Evolutionary conservation across 2,329 filamentous ascomycete genomes (phyloP).

Genomic region (Fusarium domesticum): DNA sequence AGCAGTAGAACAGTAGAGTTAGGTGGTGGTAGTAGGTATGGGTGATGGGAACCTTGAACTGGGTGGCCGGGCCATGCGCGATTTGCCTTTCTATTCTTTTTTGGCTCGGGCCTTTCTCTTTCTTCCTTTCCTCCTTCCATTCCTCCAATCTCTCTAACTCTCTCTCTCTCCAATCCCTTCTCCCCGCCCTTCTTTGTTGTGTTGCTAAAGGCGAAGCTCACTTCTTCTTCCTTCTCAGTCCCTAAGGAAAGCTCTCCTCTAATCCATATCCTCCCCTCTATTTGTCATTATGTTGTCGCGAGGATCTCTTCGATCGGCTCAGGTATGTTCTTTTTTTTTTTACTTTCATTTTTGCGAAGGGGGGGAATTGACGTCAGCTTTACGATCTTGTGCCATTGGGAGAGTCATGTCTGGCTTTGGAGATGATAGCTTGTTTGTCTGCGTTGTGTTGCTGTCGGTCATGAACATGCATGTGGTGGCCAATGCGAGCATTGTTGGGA

Average conservation of each 20-base stretch:
- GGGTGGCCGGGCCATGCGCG: constrained; percentile 11
- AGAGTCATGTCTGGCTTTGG: not conserved
- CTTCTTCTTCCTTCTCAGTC: no score
- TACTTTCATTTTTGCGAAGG: constrained; percentile 5
- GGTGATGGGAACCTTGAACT: constrained; percentile 16
- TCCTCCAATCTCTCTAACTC: no score
- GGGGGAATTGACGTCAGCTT: not conserved
- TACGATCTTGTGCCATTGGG: not conserved
- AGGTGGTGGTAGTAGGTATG: not conserved
- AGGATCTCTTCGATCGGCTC: constrained; percentile 54
- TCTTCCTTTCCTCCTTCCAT: constrained; percentile 3
- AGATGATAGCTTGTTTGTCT: not conserved
- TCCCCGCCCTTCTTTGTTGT: constrained; percentile 4
- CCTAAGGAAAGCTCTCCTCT: constrained; percentile 21
- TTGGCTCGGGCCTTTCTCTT: constrained; percentile 12
- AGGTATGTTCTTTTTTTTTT: constrained; percentile 42
- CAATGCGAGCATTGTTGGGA: not conserved
- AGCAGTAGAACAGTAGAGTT: no score
- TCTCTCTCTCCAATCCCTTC: constrained; percentile 6
- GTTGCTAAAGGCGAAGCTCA: not conserved
- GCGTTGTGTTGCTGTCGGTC: not conserved
- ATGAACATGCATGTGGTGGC: not conserved
- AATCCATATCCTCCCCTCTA: constrained; percentile 11
- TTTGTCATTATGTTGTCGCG: constrained; percentile 55
- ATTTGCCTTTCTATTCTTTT: constrained; percentile 20